phyloP scores from a whole-genome alignment of 345 rosid species.

The Arabidopsis arenosa region DNA sequence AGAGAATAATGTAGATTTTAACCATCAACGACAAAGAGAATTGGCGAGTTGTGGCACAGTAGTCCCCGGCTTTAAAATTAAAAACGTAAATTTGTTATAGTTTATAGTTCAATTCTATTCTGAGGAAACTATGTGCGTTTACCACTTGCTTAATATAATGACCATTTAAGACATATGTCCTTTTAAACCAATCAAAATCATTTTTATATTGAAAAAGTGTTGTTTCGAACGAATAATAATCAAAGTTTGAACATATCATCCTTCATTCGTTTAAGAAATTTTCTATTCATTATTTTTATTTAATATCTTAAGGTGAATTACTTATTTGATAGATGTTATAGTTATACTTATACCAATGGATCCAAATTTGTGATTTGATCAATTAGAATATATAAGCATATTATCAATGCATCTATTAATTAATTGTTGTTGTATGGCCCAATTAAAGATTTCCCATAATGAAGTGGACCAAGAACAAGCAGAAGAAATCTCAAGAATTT shows the following conservation, averaged over 20 bases:
- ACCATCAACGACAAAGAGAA: neutral
- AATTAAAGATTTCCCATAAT: conserved; percentile 38
- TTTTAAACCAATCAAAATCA: neutral
- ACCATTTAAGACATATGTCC: neutral
- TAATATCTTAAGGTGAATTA: too few relatives aligned
- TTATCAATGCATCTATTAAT: neutral
- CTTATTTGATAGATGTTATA: conserved; percentile 5
- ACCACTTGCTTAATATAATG: neutral
- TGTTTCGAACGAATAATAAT: neutral
- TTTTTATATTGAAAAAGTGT: neutral
- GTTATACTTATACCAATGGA: conserved; percentile 6
- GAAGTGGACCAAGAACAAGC: conserved; percentile 44
- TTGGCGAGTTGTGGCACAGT: neutral
- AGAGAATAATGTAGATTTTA: neutral
- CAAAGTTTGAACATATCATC: neutral
- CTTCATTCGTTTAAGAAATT: too few relatives aligned
- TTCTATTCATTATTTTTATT: too few relatives aligned
- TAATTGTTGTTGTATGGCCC: conserved; percentile 23
- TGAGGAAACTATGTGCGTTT: neutral
- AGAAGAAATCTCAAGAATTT: conserved; percentile 35
- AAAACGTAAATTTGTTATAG: neutral
- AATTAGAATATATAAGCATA: conserved; percentile 13
- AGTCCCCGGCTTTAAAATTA: neutral
- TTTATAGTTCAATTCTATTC: neutral
- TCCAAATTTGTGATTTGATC: conserved; percentile 19